Conservation (phyloP, 73 alveolate species). For the Urostyla sp. region DNA sequence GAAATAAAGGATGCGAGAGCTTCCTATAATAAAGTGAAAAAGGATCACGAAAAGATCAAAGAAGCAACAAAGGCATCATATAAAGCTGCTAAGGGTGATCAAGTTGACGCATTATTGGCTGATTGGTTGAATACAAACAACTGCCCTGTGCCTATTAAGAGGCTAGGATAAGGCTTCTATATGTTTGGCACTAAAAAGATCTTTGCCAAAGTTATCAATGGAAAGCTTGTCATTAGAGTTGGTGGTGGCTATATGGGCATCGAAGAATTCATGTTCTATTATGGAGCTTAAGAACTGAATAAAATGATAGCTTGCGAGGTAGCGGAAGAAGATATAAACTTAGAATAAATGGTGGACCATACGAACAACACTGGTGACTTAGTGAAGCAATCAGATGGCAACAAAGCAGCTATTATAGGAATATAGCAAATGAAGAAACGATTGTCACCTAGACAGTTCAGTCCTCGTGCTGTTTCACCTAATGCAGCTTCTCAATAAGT, state of each 20-base stretch:
- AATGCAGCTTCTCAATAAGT: neutral
- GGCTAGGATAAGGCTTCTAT: slow-evolving; percentile 79
- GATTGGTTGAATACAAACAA: slow-evolving; percentile 71
- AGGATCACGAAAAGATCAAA: neutral
- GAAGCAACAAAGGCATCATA: neutral
- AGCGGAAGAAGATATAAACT: slow-evolving; percentile 35
- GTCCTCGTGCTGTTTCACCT: neutral
- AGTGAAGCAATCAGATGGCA: slow-evolving; percentile 33
- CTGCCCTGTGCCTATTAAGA: slow-evolving; percentile 65
- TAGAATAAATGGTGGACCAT: slow-evolving; percentile 23
- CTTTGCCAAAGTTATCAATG: slow-evolving; percentile 74
- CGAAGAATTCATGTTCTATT: slow-evolving; percentile 78
- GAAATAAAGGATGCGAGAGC: slow-evolving; percentile 37
- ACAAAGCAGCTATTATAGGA: slow-evolving; percentile 43
- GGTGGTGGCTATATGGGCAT: slow-evolving; percentile 88
- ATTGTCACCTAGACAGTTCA: slow-evolving; percentile 26
- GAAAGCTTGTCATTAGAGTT: slow-evolving; percentile 81
- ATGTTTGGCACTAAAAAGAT: slow-evolving; percentile 77
- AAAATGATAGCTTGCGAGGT: slow-evolving; percentile 50
- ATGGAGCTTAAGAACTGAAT: slow-evolving; percentile 69
- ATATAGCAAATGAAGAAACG: slow-evolving; percentile 26
- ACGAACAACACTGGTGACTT: slow-evolving; percentile 21
- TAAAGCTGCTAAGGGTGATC: slow-evolving; percentile 69
- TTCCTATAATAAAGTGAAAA: neutral
- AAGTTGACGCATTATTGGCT: slow-evolving; percentile 71